Conservation (phyloP, 2,329 filamentous ascomycete genomes). For the Alternaria postmessia region DNA sequence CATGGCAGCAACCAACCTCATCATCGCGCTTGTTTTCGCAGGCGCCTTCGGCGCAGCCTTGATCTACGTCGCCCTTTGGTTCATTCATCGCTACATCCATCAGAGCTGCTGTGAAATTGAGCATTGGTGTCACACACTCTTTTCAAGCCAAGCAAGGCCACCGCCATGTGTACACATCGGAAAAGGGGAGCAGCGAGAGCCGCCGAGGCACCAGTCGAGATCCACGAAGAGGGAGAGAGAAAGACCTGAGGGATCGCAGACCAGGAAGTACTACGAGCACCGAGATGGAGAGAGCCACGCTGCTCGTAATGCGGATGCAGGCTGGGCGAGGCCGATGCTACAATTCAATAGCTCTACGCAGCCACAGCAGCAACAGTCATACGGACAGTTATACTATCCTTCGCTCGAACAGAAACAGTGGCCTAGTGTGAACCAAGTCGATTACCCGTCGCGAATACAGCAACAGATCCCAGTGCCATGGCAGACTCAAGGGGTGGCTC, state of each 20-base stretch:
- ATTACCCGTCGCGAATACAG: background rate
- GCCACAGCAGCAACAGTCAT: slow-evolving; percentile 5
- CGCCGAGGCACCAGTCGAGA: slow-evolving; percentile 3
- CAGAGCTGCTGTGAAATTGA: slow-evolving; percentile 24
- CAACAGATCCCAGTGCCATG: slow-evolving; percentile 1
- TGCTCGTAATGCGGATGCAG: background rate
- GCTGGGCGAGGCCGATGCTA: slow-evolving; percentile 6
- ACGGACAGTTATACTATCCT: slow-evolving; percentile 2
- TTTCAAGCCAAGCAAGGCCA: background rate
- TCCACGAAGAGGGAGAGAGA: slow-evolving; percentile 7
- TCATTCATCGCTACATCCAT: slow-evolving; percentile 27
- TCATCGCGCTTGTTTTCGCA: slow-evolving; percentile 30
- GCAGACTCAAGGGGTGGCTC: slow-evolving; percentile 2
- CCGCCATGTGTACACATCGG: slow-evolving; percentile 5
- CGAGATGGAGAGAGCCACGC: background rate
- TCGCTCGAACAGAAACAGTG: background rate
- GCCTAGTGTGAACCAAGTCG: background rate
- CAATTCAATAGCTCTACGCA: slow-evolving; percentile 2
- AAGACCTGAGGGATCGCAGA: slow-evolving; percentile 1
- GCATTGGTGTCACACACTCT: slow-evolving; percentile 24
- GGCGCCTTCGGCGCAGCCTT: slow-evolving; percentile 30
- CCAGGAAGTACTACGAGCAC: background rate
- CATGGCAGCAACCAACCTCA: slow-evolving; percentile 26
- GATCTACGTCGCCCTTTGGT: slow-evolving; percentile 30
- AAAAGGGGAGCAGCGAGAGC: slow-evolving; percentile 8